A percentile compares a stretch with the other conserved stretches of the same genome.
phyloP scores from a whole-genome alignment of 768 basidiomycete genomes.

The Sporobolomyces roseus region DNA sequence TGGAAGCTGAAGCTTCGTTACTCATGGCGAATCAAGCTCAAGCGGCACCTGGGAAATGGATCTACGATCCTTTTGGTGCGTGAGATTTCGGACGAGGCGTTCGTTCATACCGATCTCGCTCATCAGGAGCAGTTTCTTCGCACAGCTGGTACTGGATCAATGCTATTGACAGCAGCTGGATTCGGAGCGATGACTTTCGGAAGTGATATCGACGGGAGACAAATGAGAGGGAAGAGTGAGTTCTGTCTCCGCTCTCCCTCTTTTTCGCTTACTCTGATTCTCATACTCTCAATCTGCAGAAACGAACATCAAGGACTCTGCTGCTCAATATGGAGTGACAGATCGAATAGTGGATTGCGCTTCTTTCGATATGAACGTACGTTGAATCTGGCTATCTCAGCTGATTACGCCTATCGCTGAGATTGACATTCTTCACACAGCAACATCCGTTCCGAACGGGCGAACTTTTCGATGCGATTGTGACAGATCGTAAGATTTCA shows the following conservation, averaged over 20 bases:
- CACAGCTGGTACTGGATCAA: conserved; percentile 54
- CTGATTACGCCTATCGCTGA: neutral
- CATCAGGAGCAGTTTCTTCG: too few species aligned
- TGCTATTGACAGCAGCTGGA: conserved; percentile 64
- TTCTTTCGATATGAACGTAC: conserved; percentile 86
- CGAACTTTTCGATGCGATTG: conserved; percentile 83
- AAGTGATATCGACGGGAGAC: conserved; percentile 93
- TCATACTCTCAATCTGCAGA: neutral
- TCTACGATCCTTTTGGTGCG: conserved; percentile 98
- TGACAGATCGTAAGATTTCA: conserved; percentile 57
- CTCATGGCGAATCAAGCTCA: conserved; percentile 95
- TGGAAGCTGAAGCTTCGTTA: conserved; percentile 93
- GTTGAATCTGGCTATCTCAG: neutral
- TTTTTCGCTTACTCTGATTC: neutral
- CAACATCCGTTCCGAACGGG: conserved; percentile 78
- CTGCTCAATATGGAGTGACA: conserved; percentile 68
- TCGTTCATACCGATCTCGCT: too few species aligned
- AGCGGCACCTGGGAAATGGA: conserved; percentile 80
- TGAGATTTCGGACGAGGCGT: too few species aligned
- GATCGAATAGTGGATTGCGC: conserved; percentile 73
- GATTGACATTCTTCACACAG: neutral
- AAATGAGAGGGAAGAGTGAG: conserved; percentile 88
- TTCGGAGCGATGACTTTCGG: conserved; percentile 85
- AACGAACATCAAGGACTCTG: conserved; percentile 24
- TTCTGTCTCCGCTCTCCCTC: neutral